Evolutionary conservation across 768 basidiomycete species (phyloP).

Genomic region (Lactifluus piperatus): DNA sequence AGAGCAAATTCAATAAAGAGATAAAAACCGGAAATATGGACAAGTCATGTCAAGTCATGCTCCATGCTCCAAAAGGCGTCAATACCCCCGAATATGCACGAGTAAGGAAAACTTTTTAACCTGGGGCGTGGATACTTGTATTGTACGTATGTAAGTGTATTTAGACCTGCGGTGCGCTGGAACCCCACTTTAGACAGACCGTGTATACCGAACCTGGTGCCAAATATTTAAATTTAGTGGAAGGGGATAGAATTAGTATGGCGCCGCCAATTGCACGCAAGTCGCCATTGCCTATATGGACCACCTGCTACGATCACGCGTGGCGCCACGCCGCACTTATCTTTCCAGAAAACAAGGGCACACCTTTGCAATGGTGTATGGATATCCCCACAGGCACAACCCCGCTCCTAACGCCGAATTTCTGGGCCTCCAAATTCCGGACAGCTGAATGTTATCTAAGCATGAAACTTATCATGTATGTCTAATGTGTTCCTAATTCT

Average conservation of each 20-base stretch:
- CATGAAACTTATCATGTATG: background rate
- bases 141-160: background rate
- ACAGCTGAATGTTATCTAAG: background rate
- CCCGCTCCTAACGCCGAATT: background rate
- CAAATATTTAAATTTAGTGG: background rate
- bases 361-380: background rate
- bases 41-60: background rate
- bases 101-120: background rate
- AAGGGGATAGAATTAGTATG: background rate
- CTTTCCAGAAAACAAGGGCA: background rate
- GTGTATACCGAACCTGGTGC: no score
- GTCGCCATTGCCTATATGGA: background rate
- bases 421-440: slow-evolving; percentile 2
- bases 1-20: background rate
- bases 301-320: slow-evolving; percentile 8
- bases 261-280: background rate
- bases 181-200: background rate
- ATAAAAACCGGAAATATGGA: background rate
- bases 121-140: background rate
- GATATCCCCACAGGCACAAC: slow-evolving; percentile 8
- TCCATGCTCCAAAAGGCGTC: slow-evolving; percentile 4
- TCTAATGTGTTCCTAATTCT: background rate
- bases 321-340: background rate
- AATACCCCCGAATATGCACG: background rate
- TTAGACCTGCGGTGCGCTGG: background rate